Evolutionary conservation across 331 rosid species (phyloP), one percentile per base, ranked within the genome.

Genomic region (Malus hybrid): DNA sequence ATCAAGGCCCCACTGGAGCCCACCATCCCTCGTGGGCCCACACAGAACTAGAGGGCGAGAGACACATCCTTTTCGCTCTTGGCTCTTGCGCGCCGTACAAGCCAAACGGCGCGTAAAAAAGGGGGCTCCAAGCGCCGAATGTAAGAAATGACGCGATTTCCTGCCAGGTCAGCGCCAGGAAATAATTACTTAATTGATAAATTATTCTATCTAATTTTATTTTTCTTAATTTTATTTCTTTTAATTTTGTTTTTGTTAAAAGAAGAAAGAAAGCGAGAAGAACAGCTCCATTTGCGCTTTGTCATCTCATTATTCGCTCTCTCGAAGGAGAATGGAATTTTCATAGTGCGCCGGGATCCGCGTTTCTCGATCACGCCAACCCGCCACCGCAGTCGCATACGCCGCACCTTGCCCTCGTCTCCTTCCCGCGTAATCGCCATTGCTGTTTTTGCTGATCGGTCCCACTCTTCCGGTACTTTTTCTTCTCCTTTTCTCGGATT

Each of bases 271-370:
- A 61, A 55, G 54, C 68, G 16, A 70, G 76, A 79, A 60, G 70
- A 72, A 86, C 79, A 76, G 78, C 69, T 62, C 63, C 80, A 52
- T 78, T 78, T 71, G 12, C 79, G 83, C 75, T 80, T 75, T 29
- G 74, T 65, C 19, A 74, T 57, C 46, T 66, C 72, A 34, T 69
- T 62, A 36, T 75, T 56, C 59, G 19, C 46, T 31, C 78, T 63
- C 64, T 20, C n/a, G 19, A 59, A 80, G 61, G 36, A 48, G 70
- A 32, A 85, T 80, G 96, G 90, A 86, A 87, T 85, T 80, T 85
- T 36, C 61, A 78, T 86, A 65, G 81, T 57, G 69, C 85, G 57
- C 86, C 73, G 89, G 89, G 87, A 88, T 91, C 96, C 92, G 76
- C 88, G 83, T 81, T 83, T 86, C 81, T 87, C 86, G 85, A 85